A percentile compares a stretch with the other conserved stretches of the same genome.
These are phyloP conservation scores for Populus davidiana DNA, from an alignment of 345 rosid genomes.

Conservation along the genomic window DNA sequence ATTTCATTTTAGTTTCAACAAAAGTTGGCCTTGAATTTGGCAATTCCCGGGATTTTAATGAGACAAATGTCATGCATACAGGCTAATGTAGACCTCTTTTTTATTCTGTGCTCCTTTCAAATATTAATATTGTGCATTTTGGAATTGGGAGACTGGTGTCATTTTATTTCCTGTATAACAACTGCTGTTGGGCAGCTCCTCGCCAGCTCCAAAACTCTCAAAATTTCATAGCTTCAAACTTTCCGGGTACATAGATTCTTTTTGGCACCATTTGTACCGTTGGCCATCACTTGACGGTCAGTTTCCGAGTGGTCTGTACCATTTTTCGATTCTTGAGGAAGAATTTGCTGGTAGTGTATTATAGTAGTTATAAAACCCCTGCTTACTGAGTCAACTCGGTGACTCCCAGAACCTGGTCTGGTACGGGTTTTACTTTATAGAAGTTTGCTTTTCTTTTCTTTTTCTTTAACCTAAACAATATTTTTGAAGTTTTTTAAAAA, in stretches of 20 bases:
- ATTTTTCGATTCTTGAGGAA: neutral
- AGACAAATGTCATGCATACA: neutral
- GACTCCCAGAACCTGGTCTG: no score
- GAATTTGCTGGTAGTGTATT: no score
- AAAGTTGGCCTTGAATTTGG: neutral
- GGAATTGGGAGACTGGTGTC: neutral
- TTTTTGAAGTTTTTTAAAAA: no score
- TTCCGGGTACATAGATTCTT: neutral
- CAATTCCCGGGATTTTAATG: neutral
- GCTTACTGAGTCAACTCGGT: no score
- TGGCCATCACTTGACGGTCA: neutral
- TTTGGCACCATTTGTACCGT: neutral
- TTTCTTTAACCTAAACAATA: no score
- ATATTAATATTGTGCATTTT: neutral
- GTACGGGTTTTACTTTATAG: no score
- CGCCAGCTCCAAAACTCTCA: neutral
- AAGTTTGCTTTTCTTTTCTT: no score
- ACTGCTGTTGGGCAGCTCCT: neutral
- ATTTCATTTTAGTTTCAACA: neutral
- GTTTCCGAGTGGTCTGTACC: neutral
- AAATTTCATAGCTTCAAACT: no score
- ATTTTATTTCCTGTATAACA: neutral
- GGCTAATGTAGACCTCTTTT: neutral
- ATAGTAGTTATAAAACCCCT: no score
- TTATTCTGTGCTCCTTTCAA: neutral